Evolutionary conservation across 345 rosid genomes (phyloP).

Genomic region (Hibiscus mutabilis): DNA sequence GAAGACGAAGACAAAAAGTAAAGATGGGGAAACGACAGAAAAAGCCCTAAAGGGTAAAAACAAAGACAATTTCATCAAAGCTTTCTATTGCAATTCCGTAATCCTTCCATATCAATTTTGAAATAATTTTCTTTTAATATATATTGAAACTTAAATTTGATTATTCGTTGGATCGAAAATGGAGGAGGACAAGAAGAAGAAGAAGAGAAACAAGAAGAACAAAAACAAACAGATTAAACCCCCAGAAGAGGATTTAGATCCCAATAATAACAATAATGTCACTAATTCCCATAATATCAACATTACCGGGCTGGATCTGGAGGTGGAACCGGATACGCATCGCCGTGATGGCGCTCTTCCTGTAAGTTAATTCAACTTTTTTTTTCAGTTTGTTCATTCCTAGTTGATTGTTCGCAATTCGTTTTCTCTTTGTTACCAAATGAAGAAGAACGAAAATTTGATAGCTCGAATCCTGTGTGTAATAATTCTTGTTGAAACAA

Average conservation of each 20-base stretch:
- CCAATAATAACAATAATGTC: conserved; percentile 12
- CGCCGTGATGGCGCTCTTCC: conserved; percentile 22
- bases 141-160: not conserved
- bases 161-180: conserved; percentile 21
- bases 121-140: not conserved
- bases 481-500: no score
- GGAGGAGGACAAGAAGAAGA: conserved; percentile 57
- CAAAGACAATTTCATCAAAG: not conserved
- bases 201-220: conserved; percentile 58
- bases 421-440: not conserved
- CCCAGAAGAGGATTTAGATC: conserved; percentile 26
- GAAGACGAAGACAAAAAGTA: not conserved
- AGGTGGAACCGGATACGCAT: not conserved
- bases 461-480: no score
- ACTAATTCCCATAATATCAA: conserved; percentile 24
- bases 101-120: not conserved
- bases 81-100: not conserved
- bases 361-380: conserved; percentile 24
- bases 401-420: not conserved
- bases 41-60: not conserved
- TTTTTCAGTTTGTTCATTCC: not conserved
- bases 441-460: no score
- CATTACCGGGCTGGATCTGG: conserved; percentile 15
- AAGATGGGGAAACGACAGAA: not conserved
- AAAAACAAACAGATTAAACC: conserved; percentile 41